Base-by-base conservation (phyloP, 768 basidiomycete genomes). In the Boletus coccyginus region DNA sequence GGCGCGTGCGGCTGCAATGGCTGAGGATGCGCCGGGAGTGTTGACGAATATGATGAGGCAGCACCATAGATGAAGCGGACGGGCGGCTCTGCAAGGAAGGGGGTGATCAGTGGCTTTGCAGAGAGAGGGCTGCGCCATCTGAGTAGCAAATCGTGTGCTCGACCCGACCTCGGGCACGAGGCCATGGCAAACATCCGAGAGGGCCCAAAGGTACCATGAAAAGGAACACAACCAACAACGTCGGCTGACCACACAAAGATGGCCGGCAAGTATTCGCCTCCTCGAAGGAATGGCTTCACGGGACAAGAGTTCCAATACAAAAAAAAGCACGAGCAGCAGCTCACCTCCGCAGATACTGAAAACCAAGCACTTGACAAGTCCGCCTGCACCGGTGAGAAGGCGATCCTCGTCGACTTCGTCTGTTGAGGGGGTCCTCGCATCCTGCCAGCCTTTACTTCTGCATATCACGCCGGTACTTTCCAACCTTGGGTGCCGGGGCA, bases 31-130 rank as follows among this genome's bases (percentile, higher is more conserved):
- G 29, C 85, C 83, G 35, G 97, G 78, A 0, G 88, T 82, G 63
- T 83, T 78, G 57, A 92, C 86, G 77, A 88, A 77, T 69, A 90
- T 87, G 53, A 94, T 91, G 55, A 95, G 64, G 78, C 84, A 9
- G 85, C 81, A 46, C 74, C 83, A 64, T 92, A 88, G 53, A 90
- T 77, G 40, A 82, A 53, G 90, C 78, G 78, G 10, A 68, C 67
- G 27, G 87, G 84, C 1, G 87, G 85, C 57, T 91, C 87, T 1
- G 88, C 82, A 16, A 90, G 76, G 2, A 77, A 21, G 21, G 21
- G 21, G 21, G 21, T 21, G 21, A 21, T 21, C 21, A 2, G 27
- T 27, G 27, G 27, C 27, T 27, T 4, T 27, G 27, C 27, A 27
- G 27, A 27, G n/a, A n/a, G n/a, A 21, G 21, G 21, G 21, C 21